phyloP scores from a whole-genome alignment of 2,329 filamentous ascomycete genomes.

The Rugonectria rugulosa region DNA sequence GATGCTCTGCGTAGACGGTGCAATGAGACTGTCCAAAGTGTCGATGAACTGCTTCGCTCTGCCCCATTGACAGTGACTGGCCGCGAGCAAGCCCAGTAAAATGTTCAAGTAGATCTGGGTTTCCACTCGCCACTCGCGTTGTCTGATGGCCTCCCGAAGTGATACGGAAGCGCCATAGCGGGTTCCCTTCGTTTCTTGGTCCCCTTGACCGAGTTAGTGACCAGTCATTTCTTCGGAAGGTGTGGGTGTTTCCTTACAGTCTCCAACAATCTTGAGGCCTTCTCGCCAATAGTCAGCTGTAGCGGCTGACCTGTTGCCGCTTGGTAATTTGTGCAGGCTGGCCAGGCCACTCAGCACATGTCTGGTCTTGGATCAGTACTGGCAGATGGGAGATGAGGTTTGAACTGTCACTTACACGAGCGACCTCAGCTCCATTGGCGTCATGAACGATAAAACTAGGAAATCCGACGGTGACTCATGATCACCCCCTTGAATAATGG shows the following conservation, averaged over 20 bases:
- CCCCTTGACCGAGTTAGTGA: conserved; percentile 43
- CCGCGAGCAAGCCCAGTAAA: conserved; percentile 74
- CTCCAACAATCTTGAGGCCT: conserved; percentile 55
- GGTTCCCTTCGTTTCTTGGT: conserved; percentile 44
- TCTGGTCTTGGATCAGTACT: conserved; percentile 44
- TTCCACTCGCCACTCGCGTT: conserved; percentile 70
- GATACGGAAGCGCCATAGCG: conserved; percentile 55
- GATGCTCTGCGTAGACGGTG: conserved; percentile 51
- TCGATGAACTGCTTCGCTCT: conserved; percentile 66
- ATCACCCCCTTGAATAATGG: conserved; percentile 59
- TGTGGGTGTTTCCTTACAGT: conserved; percentile 53
- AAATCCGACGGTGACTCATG: conserved; percentile 58
- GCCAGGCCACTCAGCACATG: conserved; percentile 64
- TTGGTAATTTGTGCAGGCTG: conserved; percentile 47
- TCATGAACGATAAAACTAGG: conserved; percentile 67
- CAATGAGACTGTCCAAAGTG: conserved; percentile 57
- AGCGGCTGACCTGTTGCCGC: conserved; percentile 44
- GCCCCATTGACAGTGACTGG: conserved; percentile 74
- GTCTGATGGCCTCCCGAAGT: conserved; percentile 63
- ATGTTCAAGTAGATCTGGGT: conserved; percentile 74
- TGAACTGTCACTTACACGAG: conserved; percentile 55
- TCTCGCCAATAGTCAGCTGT: conserved; percentile 52
- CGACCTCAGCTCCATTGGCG: conserved; percentile 64
- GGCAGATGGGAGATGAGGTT: neutral
- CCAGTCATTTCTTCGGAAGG: too few relatives aligned